phyloP scores from a whole-genome alignment of 306 rosid species.

The Lablab purpureus region DNA sequence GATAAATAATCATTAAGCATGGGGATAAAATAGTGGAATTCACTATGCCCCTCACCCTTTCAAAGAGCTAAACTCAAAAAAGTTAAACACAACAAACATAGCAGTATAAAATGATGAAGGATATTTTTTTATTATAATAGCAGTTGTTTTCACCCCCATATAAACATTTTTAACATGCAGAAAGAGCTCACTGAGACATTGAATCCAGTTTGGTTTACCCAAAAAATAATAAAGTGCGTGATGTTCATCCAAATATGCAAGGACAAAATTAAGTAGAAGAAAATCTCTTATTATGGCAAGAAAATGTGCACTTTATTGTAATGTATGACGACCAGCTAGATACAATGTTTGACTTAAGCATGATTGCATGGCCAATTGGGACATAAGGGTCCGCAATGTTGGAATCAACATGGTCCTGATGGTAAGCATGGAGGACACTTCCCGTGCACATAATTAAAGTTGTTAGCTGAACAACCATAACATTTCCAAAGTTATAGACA shows the following conservation, averaged over 20 bases:
- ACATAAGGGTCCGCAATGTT: conserved; percentile 65
- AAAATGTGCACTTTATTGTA: conserved; percentile 37
- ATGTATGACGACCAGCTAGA: conserved; percentile 31
- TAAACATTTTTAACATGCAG: conserved; percentile 41
- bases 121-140: conserved; percentile 28
- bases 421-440: conserved; percentile 58
- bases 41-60: conserved; percentile 45
- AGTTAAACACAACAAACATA: conserved; percentile 28
- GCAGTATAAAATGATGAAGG: conserved; percentile 35
- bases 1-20: conserved; percentile 67
- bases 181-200: conserved; percentile 9
- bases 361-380: conserved; percentile 30
- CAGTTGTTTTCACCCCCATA: conserved; percentile 49
- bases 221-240: neutral
- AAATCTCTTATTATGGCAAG: conserved; percentile 35
- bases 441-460: conserved; percentile 59
- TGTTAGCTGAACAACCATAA: conserved; percentile 39
- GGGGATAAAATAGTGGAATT: conserved; percentile 49
- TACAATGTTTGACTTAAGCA: conserved; percentile 47
- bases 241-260: conserved; percentile 28
- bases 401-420: conserved; percentile 56
- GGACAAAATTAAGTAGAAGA: conserved; percentile 37
- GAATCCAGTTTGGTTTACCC: conserved; percentile 1
- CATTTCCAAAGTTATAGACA: conserved; percentile 51
- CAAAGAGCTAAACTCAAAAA: neutral